Evolutionary conservation across 1,284 basidiomycete genomes (phyloP).

Genomic region (Ustilago lituana): DNA sequence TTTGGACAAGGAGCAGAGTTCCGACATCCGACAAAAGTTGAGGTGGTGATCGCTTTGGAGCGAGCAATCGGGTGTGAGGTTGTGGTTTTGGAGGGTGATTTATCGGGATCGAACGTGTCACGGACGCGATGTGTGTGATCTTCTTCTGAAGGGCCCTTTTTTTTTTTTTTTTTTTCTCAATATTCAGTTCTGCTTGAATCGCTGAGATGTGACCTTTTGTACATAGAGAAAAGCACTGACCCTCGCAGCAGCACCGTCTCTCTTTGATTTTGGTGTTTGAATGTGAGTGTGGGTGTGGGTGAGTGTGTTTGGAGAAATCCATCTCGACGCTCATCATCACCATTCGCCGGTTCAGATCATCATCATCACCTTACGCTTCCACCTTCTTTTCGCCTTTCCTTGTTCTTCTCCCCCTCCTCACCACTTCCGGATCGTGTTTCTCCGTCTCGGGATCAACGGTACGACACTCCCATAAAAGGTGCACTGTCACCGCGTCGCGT

Average conservation of each 20-base stretch:
- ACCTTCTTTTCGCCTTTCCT: background rate
- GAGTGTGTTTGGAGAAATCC: constrained; percentile 1
- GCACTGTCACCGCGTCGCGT: too few species aligned
- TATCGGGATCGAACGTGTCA: constrained; percentile 10
- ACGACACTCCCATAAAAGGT: too few species aligned
- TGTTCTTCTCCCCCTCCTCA: background rate
- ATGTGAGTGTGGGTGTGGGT: background rate
- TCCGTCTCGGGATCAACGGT: too few species aligned
- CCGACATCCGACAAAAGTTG: constrained; percentile 1
- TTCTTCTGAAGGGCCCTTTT: constrained; percentile 2
- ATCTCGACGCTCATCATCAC: background rate
- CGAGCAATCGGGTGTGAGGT: constrained; percentile 2
- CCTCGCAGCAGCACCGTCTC: background rate
- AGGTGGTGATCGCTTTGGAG: constrained; percentile 12
- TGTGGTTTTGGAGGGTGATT: too few species aligned
- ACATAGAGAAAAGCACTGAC: too few species aligned
- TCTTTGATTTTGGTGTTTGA: background rate
- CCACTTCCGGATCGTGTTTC: background rate
- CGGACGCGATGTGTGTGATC: constrained; percentile 15
- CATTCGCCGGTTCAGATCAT: background rate
- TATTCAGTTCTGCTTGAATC: background rate
- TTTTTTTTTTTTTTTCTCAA: too few species aligned
- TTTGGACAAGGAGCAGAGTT: background rate
- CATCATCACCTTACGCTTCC: background rate
- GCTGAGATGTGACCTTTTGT: too few species aligned